phyloP scores from a whole-genome alignment of 2,329 filamentous ascomycete species.

The Coniochaeta sp. region DNA sequence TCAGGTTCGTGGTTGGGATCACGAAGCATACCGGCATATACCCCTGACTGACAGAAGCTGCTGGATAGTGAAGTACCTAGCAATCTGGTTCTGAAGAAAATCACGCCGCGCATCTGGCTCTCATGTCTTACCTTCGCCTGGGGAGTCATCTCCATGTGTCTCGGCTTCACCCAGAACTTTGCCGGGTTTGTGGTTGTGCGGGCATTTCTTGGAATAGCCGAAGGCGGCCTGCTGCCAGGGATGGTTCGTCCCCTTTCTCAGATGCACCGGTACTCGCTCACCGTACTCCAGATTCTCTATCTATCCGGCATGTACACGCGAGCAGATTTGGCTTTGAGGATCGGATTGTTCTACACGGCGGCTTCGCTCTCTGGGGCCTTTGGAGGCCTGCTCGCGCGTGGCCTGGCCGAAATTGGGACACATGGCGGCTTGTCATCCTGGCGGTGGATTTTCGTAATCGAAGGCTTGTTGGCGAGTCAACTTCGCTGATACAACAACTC shows the following conservation, averaged over 20 bases:
- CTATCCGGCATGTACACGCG: slow-evolving; percentile 55
- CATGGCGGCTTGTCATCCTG: slow-evolving; percentile 46
- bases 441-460: slow-evolving; percentile 48
- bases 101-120: slow-evolving; percentile 4
- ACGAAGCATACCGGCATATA: background rate
- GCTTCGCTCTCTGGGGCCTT: slow-evolving; percentile 59
- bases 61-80: slow-evolving; percentile 2
- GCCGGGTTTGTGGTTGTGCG: slow-evolving; percentile 54
- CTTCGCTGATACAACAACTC: slow-evolving; percentile 3
- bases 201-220: slow-evolving; percentile 53
- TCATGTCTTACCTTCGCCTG: background rate
- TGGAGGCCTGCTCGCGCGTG: slow-evolving; percentile 31
- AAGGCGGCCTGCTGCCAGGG: slow-evolving; percentile 59
- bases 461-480: background rate
- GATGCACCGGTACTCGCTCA: background rate
- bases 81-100: slow-evolving; percentile 4
- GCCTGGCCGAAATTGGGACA: slow-evolving; percentile 39
- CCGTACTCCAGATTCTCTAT: slow-evolving; percentile 36
- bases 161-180: slow-evolving; percentile 45
- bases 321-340: slow-evolving; percentile 52
- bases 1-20: background rate
- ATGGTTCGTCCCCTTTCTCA: slow-evolving; percentile 35
- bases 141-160: slow-evolving; percentile 40
- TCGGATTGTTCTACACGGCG: slow-evolving; percentile 62
- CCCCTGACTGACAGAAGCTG: background rate